phyloP scores from a whole-genome alignment of 2,329 filamentous ascomycete species.

The Aspergillus japonicus region DNA sequence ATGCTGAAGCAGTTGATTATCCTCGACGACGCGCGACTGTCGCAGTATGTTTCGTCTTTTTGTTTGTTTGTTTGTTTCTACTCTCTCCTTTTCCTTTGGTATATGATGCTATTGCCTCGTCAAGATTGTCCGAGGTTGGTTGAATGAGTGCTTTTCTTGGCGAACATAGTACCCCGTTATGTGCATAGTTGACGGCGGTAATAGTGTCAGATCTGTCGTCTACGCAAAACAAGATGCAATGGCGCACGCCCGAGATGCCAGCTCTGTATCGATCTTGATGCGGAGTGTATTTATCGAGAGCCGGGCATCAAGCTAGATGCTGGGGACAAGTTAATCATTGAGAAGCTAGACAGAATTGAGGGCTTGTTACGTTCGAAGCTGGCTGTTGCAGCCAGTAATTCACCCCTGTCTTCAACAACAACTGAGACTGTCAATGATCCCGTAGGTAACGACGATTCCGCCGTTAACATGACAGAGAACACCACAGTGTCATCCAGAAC shows the following conservation, averaged over 20 bases:
- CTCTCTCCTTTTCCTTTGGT: not conserved
- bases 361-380: slow-evolving; percentile 72
- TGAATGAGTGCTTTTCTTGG: slow-evolving; percentile 3
- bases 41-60: slow-evolving; percentile 27
- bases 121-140: not conserved
- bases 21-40: slow-evolving; percentile 36
- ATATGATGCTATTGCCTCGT: slow-evolving; percentile 1
- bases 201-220: slow-evolving; percentile 78
- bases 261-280: slow-evolving; percentile 76
- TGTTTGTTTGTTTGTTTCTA: not conserved
- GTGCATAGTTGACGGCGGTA: slow-evolving; percentile 1
- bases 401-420: slow-evolving; percentile 57
- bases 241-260: slow-evolving; percentile 80
- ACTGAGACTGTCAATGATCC: slow-evolving; percentile 65
- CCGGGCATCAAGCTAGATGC: slow-evolving; percentile 84
- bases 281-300: slow-evolving; percentile 80
- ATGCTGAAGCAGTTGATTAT: slow-evolving; percentile 31
- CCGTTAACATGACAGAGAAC: slow-evolving; percentile 36
- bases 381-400: slow-evolving; percentile 32
- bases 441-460: slow-evolving; percentile 57
- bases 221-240: slow-evolving; percentile 76
- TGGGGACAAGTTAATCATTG: slow-evolving; percentile 80
- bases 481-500: slow-evolving; percentile 36
- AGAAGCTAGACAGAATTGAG: slow-evolving; percentile 75
- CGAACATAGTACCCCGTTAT: not conserved